phyloP scores from a whole-genome alignment of 2,329 filamentous ascomycete genomes.

The Penicillium oxalicum region DNA sequence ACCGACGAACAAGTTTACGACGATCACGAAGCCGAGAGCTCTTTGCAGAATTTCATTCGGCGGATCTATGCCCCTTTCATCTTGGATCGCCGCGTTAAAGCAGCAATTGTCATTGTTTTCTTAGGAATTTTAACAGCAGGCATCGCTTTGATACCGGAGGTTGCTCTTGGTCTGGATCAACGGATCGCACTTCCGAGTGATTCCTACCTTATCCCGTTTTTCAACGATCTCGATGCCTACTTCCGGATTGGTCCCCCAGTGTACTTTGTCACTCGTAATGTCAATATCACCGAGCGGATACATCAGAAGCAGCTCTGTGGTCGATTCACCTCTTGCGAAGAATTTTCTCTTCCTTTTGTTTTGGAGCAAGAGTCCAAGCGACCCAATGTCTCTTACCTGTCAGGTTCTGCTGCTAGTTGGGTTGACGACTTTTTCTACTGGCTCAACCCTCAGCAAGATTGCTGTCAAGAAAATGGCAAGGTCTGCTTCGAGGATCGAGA shows the following conservation, averaged over 20 bases:
- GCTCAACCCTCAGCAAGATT: constrained; percentile 81
- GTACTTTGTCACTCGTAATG: constrained; percentile 82
- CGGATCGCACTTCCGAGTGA: constrained; percentile 88
- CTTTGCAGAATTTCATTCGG: constrained; percentile 80
- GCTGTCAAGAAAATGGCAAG: constrained; percentile 64
- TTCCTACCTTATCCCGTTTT: constrained; percentile 93
- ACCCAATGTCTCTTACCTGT: constrained; percentile 78
- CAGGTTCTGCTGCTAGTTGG: constrained; percentile 87
- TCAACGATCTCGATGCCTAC: constrained; percentile 91
- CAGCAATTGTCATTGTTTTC: constrained; percentile 70
- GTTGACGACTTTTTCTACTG: constrained; percentile 94
- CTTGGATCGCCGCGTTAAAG: constrained; percentile 73
- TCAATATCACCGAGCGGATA: constrained; percentile 68
- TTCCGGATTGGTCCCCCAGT: constrained; percentile 88
- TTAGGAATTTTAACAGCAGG: constrained; percentile 80
- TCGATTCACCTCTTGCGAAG: constrained; percentile 81
- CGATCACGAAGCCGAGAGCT: constrained; percentile 69
- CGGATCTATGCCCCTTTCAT: constrained; percentile 80
- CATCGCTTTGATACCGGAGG: constrained; percentile 74
- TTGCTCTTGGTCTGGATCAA: constrained; percentile 86
- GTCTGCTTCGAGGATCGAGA: constrained; percentile 73
- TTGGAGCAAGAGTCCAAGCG: constrained; percentile 92
- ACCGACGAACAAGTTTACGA: constrained; percentile 64
- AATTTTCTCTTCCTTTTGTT: constrained; percentile 77
- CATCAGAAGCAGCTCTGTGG: constrained; percentile 86